phyloP scores from a whole-genome alignment of 495 filamentous ascomycete genomes.

The Annulohypoxylon moriforme region DNA sequence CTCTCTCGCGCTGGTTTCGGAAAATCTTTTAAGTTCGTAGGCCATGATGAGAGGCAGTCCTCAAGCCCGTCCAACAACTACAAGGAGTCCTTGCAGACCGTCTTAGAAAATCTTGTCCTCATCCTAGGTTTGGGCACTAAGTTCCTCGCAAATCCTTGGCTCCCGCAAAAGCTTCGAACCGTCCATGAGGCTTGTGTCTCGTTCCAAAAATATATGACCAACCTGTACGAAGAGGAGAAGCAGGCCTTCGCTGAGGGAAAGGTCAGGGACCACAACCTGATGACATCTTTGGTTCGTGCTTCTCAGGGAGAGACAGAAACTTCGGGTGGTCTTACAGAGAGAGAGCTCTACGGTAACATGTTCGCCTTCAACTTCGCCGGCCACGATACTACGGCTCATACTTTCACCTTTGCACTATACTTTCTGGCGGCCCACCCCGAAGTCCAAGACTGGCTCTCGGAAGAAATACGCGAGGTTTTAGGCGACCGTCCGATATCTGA shows the following conservation, averaged over 20 bases:
- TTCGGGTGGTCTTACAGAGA: conserved; percentile 22
- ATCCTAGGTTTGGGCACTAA: conserved; percentile 46
- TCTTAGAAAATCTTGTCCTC: conserved; percentile 51
- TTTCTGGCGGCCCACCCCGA: conserved; percentile 61
- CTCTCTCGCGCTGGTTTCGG: conserved; percentile 59
- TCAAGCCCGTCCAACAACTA: conserved; percentile 42
- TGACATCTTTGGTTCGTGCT: conserved; percentile 16
- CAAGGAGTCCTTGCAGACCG: conserved; percentile 46
- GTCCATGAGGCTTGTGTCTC: conserved; percentile 45
- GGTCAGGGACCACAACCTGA: conserved; percentile 32
- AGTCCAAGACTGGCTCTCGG: conserved; percentile 56
- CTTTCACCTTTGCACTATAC: conserved; percentile 60
- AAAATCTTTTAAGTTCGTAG: conserved; percentile 52
- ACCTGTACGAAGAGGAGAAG: conserved; percentile 38
- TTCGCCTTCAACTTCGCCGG: conserved; percentile 67
- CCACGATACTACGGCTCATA: conserved; percentile 66
- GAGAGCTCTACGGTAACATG: conserved; percentile 62
- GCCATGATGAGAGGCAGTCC: conserved; percentile 32
- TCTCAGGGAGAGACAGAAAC: conserved; percentile 41
- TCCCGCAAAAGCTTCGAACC: conserved; percentile 43
- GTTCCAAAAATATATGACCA: conserved; percentile 46
- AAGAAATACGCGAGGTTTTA: conserved; percentile 41
- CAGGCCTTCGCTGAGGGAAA: conserved; percentile 25
- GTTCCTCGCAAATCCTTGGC: conserved; percentile 39
- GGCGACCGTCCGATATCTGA: conserved; percentile 40